These are phyloP conservation scores for Chlamydomonas eustigma DNA, from an alignment of 139 green algal species.

Conservation along the genomic window DNA sequence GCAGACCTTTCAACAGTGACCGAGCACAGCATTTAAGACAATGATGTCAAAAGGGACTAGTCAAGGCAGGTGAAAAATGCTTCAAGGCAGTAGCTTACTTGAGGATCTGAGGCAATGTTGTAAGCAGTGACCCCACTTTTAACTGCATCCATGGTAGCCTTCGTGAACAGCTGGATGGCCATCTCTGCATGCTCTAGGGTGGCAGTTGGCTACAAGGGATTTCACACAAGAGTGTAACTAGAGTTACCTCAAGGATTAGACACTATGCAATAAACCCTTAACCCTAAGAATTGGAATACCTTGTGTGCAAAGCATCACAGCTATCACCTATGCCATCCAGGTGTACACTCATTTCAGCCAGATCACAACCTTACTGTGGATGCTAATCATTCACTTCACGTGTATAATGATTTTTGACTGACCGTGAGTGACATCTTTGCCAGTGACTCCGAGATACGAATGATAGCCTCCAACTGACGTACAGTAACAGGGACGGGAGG, in stretches of 20 bases:
- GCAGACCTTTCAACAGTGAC: no score
- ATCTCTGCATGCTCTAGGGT: constrained; percentile 41
- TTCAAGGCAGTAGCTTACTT: constrained; percentile 13
- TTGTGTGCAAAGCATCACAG: no score
- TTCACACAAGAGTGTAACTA: no score
- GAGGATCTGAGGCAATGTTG: constrained; percentile 28
- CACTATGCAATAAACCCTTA: no score
- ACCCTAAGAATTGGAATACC: no score
- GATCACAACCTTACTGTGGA: no score
- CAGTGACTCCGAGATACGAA: constrained; percentile 88
- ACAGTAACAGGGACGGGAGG: constrained; percentile 91
- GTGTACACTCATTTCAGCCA: no score
- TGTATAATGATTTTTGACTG: no score
- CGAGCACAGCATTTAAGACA: not conserved
- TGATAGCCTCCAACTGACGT: constrained; percentile 94
- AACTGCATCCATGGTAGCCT: constrained; percentile 40
- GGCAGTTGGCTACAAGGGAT: constrained; percentile 20
- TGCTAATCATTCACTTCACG: no score
- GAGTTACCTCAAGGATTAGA: no score
- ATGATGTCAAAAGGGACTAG: not conserved
- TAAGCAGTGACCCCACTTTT: constrained; percentile 31
- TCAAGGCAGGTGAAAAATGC: not conserved
- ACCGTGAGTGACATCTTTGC: constrained; percentile 83
- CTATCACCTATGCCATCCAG: no score
- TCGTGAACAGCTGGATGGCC: constrained; percentile 41